These are phyloP conservation scores for Caryopteris hybrid DNA, from an alignment of 305 asterid genomes.

Conservation along the genomic window DNA sequence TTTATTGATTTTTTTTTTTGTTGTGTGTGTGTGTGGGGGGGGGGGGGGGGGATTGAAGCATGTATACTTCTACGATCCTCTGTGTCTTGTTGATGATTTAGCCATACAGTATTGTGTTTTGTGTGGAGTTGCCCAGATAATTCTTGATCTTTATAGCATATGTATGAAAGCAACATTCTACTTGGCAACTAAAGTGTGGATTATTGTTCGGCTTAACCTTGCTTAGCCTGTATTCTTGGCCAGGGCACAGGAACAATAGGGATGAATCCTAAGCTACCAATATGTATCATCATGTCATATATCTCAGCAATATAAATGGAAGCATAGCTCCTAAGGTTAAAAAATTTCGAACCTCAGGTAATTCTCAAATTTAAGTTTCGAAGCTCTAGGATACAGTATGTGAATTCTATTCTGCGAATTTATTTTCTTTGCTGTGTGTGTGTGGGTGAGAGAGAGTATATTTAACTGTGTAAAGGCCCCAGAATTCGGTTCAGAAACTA, in stretches of 20 bases:
- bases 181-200: neutral
- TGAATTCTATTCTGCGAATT: too few species aligned
- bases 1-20: too few species aligned
- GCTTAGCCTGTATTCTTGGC: neutral
- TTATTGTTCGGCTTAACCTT: neutral
- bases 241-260: neutral
- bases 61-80: too few species aligned
- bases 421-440: too few species aligned
- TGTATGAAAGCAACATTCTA: neutral
- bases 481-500: too few species aligned
- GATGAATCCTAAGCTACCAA: neutral
- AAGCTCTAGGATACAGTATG: too few species aligned
- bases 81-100: too few species aligned
- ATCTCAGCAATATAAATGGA: neutral
- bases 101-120: neutral
- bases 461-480: too few species aligned
- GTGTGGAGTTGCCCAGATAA: constrained; percentile 5
- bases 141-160: neutral
- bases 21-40: too few species aligned
- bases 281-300: neutral
- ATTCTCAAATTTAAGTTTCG: neutral
- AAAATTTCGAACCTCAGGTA: neutral
- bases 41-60: too few species aligned
- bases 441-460: too few species aligned
- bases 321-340: neutral